Conservation (phyloP, 1,284 basidiomycete genomes). For the Sparassis latifolia region DNA sequence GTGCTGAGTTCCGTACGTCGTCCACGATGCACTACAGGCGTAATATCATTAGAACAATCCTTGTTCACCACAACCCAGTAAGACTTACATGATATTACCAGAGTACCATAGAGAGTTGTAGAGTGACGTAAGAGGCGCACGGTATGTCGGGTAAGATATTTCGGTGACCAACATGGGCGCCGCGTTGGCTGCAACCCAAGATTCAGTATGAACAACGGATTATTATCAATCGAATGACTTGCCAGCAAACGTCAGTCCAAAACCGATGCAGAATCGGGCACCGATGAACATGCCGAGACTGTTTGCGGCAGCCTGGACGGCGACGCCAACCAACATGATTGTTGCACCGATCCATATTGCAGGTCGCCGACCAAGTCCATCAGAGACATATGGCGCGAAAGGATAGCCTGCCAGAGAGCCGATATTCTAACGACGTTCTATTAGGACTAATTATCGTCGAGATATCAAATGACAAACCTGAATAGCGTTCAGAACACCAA, state of each 20-base stretch:
- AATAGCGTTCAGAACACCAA: slow-evolving; percentile 73
- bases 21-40: slow-evolving; percentile 54
- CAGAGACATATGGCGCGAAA: slow-evolving; percentile 66
- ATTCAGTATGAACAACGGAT: background rate
- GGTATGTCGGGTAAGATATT: slow-evolving; percentile 70
- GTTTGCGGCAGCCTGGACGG: slow-evolving; percentile 62
- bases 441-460: background rate
- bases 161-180: slow-evolving; percentile 75
- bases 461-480: slow-evolving; percentile 38
- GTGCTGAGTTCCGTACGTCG: slow-evolving; percentile 63
- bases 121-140: slow-evolving; percentile 61
- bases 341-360: slow-evolving; percentile 56
- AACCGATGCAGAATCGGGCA: slow-evolving; percentile 72
- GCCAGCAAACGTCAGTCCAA: slow-evolving; percentile 70
- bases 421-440: slow-evolving; percentile 42
- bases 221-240: slow-evolving; percentile 11
- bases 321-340: slow-evolving; percentile 61
- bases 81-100: slow-evolving; percentile 57
- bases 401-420: slow-evolving; percentile 60
- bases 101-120: slow-evolving; percentile 80
- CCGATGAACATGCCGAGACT: slow-evolving; percentile 79
- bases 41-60: background rate
- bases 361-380: slow-evolving; percentile 57
- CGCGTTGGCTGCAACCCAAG: slow-evolving; percentile 40
- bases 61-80: too few relatives aligned